Conservation (phyloP, 176 grass and related monocot species). For the Zoysia pacifica region DNA sequence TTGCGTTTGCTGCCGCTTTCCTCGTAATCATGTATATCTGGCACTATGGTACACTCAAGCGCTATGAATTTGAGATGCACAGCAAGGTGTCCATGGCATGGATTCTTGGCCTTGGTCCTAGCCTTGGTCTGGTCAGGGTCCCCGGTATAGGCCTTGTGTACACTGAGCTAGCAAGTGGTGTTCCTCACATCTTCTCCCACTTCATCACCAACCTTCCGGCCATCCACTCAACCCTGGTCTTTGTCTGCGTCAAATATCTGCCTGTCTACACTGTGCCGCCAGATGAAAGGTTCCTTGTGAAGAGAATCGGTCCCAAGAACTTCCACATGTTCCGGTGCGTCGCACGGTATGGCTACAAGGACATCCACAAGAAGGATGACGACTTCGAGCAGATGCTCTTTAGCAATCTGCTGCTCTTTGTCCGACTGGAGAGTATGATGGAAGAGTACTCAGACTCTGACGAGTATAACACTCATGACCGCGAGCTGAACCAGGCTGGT, state of each 20-base stretch:
- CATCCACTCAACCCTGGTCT: constrained; percentile 74
- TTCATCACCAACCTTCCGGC: constrained; percentile 91
- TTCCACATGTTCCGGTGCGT: constrained; percentile 83
- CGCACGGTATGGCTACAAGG: constrained; percentile 81
- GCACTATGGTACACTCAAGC: constrained; percentile 77
- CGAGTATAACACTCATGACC: constrained; percentile 38
- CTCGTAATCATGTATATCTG: constrained; percentile 77
- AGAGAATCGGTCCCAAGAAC: constrained; percentile 63
- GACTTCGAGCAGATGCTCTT: constrained; percentile 75
- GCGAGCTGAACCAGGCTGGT: constrained; percentile 25
- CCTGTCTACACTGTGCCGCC: constrained; percentile 66
- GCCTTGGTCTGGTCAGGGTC: constrained; percentile 77
- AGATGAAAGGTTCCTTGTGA: constrained; percentile 69
- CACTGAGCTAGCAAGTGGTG: constrained; percentile 64
- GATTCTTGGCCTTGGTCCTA: constrained; percentile 76
- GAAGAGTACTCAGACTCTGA: constrained; percentile 68
- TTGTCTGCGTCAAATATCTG: constrained; percentile 82
- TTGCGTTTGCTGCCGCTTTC: constrained; percentile 56
- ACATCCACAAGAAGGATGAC: constrained; percentile 74
- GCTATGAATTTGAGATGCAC: constrained; percentile 78
- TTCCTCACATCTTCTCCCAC: constrained; percentile 87
- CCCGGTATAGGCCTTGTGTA: constrained; percentile 84
- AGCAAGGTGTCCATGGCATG: constrained; percentile 91
- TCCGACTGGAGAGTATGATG: constrained; percentile 73
- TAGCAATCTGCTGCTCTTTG: constrained; percentile 49